A percentile compares a stretch with the other conserved stretches of the same genome.
These are phyloP conservation scores for Podochytrium sp. DNA, from an alignment of 192 early-diverging fungal species.

Conservation along the genomic window DNA sequence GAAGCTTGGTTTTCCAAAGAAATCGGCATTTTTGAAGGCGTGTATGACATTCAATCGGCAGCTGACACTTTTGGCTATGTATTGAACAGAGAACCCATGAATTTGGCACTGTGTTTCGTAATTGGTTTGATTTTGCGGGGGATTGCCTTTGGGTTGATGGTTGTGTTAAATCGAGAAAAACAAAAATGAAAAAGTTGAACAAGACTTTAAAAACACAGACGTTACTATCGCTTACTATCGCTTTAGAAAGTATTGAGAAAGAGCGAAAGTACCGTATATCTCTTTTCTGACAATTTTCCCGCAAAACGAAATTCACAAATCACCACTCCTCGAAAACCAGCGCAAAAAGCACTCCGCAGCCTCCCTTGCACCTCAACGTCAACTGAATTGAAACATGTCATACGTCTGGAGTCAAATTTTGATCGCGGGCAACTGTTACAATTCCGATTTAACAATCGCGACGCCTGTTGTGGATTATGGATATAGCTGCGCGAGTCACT, in stretches of 20 bases:
- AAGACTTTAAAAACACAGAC: too few species aligned
- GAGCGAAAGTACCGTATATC: too few species aligned
- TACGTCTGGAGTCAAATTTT: too few species aligned
- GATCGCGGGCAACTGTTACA: conserved; percentile 19
- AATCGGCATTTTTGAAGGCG: conserved; percentile 16
- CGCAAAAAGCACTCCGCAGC: too few species aligned
- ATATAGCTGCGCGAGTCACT: conserved; percentile 2
- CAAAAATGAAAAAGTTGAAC: too few species aligned
- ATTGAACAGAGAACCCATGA: conserved; percentile 26
- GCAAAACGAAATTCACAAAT: too few species aligned
- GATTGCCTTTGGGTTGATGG: conserved; percentile 38
- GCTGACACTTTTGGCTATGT: conserved; percentile 35
- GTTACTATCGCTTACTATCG: too few species aligned
- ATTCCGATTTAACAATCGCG: background rate
- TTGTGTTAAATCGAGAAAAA: conserved; percentile 43
- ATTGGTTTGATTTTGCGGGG: conserved; percentile 39
- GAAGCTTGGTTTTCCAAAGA: conserved; percentile 34
- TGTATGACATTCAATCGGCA: conserved; percentile 27
- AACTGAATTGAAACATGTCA: too few species aligned
- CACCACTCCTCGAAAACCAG: too few species aligned
- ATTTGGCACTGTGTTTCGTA: conserved; percentile 36
- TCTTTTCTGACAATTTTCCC: too few species aligned
- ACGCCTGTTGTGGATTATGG: conserved; percentile 14
- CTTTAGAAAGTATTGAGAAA: too few species aligned
- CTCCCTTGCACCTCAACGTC: too few species aligned